phyloP scores from a whole-genome alignment of 164 flowering plant species.

The Stephania japonica region DNA sequence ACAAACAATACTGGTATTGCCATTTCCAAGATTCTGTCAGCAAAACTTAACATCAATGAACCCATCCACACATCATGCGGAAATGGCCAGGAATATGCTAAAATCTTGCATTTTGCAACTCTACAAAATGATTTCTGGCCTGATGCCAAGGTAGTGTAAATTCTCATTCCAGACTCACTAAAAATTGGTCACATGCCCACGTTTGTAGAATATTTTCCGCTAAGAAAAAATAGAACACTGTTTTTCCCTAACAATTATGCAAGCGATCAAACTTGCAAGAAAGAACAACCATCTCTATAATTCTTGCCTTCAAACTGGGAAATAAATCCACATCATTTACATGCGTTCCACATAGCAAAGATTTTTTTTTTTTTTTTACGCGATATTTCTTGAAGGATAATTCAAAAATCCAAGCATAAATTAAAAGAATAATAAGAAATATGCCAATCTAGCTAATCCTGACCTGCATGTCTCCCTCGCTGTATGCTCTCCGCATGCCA shows the following conservation, averaged over 20 bases:
- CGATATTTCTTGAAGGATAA: not conserved
- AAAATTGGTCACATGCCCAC: conserved; percentile 8
- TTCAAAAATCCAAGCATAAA: not conserved
- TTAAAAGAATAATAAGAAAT: not conserved
- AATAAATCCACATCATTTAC: not conserved
- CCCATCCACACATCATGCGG: conserved; percentile 38
- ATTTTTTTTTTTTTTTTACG: not conserved
- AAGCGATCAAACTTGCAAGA: not conserved
- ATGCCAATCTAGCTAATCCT: conserved; percentile 8
- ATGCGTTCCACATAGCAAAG: not conserved
- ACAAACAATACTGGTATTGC: conserved; percentile 30
- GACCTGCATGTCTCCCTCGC: conserved; percentile 99
- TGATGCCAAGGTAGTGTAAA: conserved; percentile 16
- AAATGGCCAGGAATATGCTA: conserved; percentile 45
- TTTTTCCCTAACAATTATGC: not conserved
- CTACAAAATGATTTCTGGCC: conserved; percentile 13
- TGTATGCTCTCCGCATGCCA: conserved; percentile 91
- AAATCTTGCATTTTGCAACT: conserved; percentile 31
- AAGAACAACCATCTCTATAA: not conserved
- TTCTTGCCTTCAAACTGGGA: not conserved
- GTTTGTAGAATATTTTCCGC: not conserved
- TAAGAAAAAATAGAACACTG: not conserved
- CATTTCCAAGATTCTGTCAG: conserved; percentile 78
- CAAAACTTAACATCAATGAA: conserved; percentile 57
- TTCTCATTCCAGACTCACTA: conserved; percentile 10